Conservation (phyloP, 2,329 filamentous ascomycete genomes). For the Ceratocystis albifundus region DNA sequence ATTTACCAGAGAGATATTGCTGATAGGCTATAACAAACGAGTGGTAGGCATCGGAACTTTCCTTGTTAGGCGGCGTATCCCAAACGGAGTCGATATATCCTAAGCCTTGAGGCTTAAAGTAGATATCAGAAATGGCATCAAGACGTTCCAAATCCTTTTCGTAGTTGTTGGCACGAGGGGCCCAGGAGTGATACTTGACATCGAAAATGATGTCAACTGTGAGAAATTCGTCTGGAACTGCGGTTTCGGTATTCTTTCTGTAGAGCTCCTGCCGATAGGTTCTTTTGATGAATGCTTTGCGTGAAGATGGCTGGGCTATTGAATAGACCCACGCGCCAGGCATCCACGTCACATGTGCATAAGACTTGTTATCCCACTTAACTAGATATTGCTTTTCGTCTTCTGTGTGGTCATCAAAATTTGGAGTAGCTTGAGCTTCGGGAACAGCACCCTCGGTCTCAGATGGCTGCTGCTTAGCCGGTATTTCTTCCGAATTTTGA, state of each 20-base stretch:
- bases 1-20: constrained; percentile 70
- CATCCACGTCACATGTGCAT: constrained; percentile 76
- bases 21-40: constrained; percentile 76
- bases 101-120: constrained; percentile 87
- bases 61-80: constrained; percentile 64
- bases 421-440: background rate
- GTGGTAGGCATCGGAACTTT: constrained; percentile 55
- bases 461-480: constrained; percentile 19
- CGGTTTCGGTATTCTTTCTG: constrained; percentile 61
- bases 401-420: constrained; percentile 37
- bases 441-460: background rate
- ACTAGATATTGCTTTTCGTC: constrained; percentile 85
- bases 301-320: constrained; percentile 49
- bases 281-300: constrained; percentile 63
- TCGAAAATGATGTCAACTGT: constrained; percentile 81
- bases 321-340: constrained; percentile 83
- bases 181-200: constrained; percentile 44
- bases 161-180: constrained; percentile 34
- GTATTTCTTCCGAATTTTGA: constrained; percentile 16
- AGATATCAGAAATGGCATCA: constrained; percentile 57
- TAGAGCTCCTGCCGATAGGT: constrained; percentile 46
- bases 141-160: constrained; percentile 60
- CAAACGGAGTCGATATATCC: constrained; percentile 84
- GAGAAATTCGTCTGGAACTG: constrained; percentile 77
- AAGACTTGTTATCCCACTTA: constrained; percentile 74